Conservation (phyloP, 768 basidiomycete genomes). For the Tricholomella constricta region DNA sequence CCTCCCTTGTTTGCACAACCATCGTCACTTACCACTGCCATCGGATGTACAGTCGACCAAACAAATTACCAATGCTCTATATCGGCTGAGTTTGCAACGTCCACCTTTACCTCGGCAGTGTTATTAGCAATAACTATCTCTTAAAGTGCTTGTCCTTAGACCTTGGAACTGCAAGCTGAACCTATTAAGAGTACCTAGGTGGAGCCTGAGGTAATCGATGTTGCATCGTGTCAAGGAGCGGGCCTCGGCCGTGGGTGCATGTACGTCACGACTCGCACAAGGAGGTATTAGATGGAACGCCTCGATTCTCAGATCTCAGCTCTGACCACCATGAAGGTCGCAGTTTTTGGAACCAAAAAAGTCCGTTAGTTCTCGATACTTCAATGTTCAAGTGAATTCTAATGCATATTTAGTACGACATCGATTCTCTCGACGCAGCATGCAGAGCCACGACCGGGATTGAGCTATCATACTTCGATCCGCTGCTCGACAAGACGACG, state of each 20-base stretch:
- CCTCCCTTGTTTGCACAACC: too few relatives aligned
- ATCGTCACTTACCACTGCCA: too few relatives aligned
- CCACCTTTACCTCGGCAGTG: too few relatives aligned
- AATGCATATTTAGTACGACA: slow-evolving; percentile 34
- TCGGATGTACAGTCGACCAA: too few relatives aligned
- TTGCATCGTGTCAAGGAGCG: neutral
- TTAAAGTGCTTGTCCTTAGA: too few relatives aligned
- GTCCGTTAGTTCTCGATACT: slow-evolving; percentile 17
- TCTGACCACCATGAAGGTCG: slow-evolving; percentile 39
- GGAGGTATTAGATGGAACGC: neutral
- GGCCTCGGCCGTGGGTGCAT: neutral
- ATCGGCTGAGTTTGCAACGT: too few relatives aligned
- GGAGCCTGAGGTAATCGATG: too few relatives aligned
- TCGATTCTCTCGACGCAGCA: slow-evolving; percentile 32
- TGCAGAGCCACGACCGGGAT: slow-evolving; percentile 27
- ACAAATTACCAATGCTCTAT: too few relatives aligned
- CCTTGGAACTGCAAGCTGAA: neutral
- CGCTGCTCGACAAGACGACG: slow-evolving; percentile 37
- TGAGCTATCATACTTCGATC: slow-evolving; percentile 39
- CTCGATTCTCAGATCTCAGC: neutral
- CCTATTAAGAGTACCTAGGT: too few relatives aligned
- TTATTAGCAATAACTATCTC: too few relatives aligned
- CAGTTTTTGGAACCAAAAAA: slow-evolving; percentile 42
- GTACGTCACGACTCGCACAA: slow-evolving; percentile 2
- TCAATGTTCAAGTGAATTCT: neutral